Base-by-base conservation (phyloP, 805 yeast genomes). In the Jamesozyma spencerorum region DNA sequence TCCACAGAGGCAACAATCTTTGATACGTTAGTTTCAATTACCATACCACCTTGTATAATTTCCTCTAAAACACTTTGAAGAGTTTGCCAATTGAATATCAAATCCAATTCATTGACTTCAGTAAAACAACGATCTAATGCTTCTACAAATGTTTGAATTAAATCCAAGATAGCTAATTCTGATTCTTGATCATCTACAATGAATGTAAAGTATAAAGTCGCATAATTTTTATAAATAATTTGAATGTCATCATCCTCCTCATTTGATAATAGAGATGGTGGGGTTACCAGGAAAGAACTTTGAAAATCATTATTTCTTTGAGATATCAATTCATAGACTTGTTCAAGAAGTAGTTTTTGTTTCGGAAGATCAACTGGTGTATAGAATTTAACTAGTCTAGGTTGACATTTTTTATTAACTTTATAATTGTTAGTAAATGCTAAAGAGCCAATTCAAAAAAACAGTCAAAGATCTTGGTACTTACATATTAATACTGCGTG, bases 81-180 rank as follows among this genome's bases (percentile, higher is more conserved):
- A 4, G 87, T 94, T 63, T 92, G 97, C 97, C 98, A 92, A 14
- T 97, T 97, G 65, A 88, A 90, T n/a, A 92, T 96, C 47, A 92
- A 70, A 63, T 92, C 98, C 50, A 92, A 70, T 58, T 92, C 98
- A 60, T 96, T 88, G 5, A 92, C 98, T 54, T 87, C 88, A 46
- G 79, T 80, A 63, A 92, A 92, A 62, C 98, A 92, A 43, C 82
- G 77, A 58, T 92, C 95, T 48, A 92, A 70, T 39, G 94, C 83
- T 60, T 92, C 97, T 3, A 92, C 98, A 69, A 92, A 90, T 33
- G 92, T 97, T 60, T 92, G 98, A 42, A 92, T 90, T 55, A 92
- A 65, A 60, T 92, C 98, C 34, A 92, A 64, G 36, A 90, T 90
- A 1, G 97, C 97, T 31, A 92, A 70, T 62, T 92, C 97, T 22